Evolutionary conservation across 495 filamentous ascomycete species (phyloP).

Genomic region (Cairneyella variabilis): DNA sequence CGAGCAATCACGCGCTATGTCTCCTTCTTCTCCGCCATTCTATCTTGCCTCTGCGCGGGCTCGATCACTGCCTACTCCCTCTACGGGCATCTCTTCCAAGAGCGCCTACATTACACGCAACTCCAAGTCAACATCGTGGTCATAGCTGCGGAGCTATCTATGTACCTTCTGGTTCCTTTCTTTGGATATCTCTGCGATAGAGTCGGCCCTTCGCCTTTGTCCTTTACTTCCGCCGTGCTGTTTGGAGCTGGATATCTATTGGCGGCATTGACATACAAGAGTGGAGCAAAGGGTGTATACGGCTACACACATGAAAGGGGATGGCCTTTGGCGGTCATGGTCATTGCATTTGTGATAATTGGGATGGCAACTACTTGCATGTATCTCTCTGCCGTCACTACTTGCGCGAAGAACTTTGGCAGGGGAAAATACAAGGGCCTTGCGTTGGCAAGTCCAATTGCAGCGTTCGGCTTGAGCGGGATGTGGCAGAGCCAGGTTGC

Average conservation of each 20-base stretch:
- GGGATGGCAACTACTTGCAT: slow-evolving; percentile 81
- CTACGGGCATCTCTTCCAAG: slow-evolving; percentile 84
- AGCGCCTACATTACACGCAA: slow-evolving; percentile 79
- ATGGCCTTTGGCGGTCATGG: slow-evolving; percentile 78
- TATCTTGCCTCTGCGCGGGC: slow-evolving; percentile 66
- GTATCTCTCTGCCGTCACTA: slow-evolving; percentile 85
- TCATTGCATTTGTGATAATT: slow-evolving; percentile 73
- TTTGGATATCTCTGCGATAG: slow-evolving; percentile 90
- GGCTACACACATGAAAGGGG: slow-evolving; percentile 40
- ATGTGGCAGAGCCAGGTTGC: slow-evolving; percentile 94
- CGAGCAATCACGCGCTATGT: slow-evolving; percentile 23
- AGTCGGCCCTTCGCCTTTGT: slow-evolving; percentile 70
- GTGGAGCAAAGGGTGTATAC: slow-evolving; percentile 37
- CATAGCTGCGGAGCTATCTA: slow-evolving; percentile 75
- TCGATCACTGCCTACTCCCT: slow-evolving; percentile 86
- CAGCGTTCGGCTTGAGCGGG: slow-evolving; percentile 84
- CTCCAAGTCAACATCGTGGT: slow-evolving; percentile 85
- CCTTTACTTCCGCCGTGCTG: slow-evolving; percentile 62
- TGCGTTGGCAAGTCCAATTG: slow-evolving; percentile 86
- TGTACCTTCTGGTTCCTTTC: slow-evolving; percentile 87
- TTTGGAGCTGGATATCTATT: slow-evolving; percentile 81
- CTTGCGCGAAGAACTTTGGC: slow-evolving; percentile 96
- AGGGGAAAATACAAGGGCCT: slow-evolving; percentile 81
- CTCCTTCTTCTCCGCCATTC: slow-evolving; percentile 23
- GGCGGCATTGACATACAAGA: slow-evolving; percentile 73